Evolutionary conservation across 805 yeast species (phyloP).

Genomic region (Candida odintsovae): DNA sequence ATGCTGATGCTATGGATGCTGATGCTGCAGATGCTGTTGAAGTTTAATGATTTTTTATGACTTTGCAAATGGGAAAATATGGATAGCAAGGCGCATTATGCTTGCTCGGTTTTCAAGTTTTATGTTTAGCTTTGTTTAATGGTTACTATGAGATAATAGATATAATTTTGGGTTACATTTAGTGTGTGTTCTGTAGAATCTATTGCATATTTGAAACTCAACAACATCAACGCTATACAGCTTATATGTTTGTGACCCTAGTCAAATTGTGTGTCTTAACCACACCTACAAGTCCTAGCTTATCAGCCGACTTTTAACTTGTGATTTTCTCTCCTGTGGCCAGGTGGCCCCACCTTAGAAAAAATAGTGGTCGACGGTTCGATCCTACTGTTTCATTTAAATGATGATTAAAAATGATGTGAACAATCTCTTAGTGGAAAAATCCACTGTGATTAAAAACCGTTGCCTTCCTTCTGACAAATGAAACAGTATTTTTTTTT

Average conservation of each 20-base stretch:
- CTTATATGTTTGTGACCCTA: background rate
- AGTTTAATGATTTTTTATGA: background rate
- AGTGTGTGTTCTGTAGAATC: too few relatives aligned
- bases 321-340: background rate
- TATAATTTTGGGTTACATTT: background rate
- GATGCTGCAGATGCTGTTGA: background rate
- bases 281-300: background rate
- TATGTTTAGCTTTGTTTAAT: background rate
- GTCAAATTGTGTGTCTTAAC: background rate
- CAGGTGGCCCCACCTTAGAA: background rate
- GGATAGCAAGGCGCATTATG: background rate
- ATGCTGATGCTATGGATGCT: background rate
- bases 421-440: constrained; percentile 1
- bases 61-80: background rate
- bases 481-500: background rate
- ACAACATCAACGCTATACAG: too few relatives aligned
- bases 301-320: background rate
- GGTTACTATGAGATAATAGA: background rate
- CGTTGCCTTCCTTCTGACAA: constrained; percentile 1
- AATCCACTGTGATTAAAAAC: background rate
- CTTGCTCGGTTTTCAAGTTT: background rate
- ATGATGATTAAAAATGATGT: background rate
- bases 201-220: too few relatives aligned
- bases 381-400: background rate
- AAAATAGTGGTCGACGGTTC: background rate